Evolutionary conservation across 106 monocot genomes (phyloP), one percentile per base, ranked within the genome.

Genomic region (Amphibolis antarctica): DNA sequence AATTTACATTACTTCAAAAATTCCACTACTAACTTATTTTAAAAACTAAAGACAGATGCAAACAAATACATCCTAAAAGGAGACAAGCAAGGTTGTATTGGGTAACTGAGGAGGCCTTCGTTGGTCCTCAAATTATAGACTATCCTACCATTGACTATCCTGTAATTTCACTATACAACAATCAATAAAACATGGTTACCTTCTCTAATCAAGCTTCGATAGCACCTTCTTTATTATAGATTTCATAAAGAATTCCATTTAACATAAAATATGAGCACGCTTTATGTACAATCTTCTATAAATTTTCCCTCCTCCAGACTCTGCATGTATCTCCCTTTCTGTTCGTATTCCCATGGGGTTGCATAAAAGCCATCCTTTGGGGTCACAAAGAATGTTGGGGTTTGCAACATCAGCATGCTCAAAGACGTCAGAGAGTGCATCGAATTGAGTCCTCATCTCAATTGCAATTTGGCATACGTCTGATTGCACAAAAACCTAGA

Each of bases 241-340:
- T n/a, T 36, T 36, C 7, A 7, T 36, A 36, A 36, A 55, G 23
- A 55, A 1, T 55, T 25, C 12, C 12, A 12, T 18, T 55, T 23
- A 55, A 44, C 20, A 44, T 31, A 13, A 61, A 61, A 19, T 1
- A 42, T 2, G 43, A 61, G 42, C 47, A 19, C 31, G 44, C 54
- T 84, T 94, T 63, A 73, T 65, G 52, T 90, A 96, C 71, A 96
- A n/a, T 46, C 86, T 72, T 62, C 90, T 76, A 64, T 85, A 98
- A 67, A 98, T 77, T 53, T 47, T 84, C 25, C 82, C 77, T 13
- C 96, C 96, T 84, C 90, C 84, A 28, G 77, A 58, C 51, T 90
- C 86, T 4, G 96, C 96, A 82, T 90, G 96, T 71, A 98, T 78
- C 76, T 96, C 96, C 55, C 96, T 77, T 54, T 98, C 96, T 11